Base-by-base conservation (phyloP, 345 rosid genomes). In the Schrenkiella parvula region DNA sequence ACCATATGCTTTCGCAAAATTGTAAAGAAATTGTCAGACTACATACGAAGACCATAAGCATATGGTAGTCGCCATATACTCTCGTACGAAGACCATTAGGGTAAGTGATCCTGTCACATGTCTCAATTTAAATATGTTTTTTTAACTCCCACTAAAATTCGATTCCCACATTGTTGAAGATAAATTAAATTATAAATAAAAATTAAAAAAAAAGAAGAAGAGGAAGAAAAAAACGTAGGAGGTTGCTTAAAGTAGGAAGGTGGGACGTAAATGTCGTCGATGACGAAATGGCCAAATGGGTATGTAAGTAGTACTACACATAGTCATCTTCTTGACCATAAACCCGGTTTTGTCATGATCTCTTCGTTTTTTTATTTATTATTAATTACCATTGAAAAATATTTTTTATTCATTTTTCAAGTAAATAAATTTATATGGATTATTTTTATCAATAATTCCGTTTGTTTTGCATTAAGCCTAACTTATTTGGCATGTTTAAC, bases 191-290 rank as follows among this genome's bases (percentile, higher is more conserved):
- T 15, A 3, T 4, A 17, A 31, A 17, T 4, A 21, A 38, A 41
- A 29, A 12, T 12, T 12, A 22, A 54, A 31, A 0, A 14, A 52
- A 2, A 37, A 39, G 3, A 39, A 4, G 23, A 8, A 4, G 42
- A 61, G n/a, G 48, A 73, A 25, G 55, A 18, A 18, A 52, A 55
- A 75, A 75, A 68, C 79, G 74, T 75, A 68, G 70, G 79, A 75
- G 41, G 70, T 68, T 75, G 74, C 79, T 75, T 62, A 62, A 75
- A 75, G 59, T 21, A 55, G 74, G 64, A 68, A n/a, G 41, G 70
- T 61, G 28, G 79, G 63, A 68, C 74, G 64, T 38, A 75, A 59
- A 67, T 74, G 64, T 60, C 74, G 63, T 74, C 48, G 56, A 60
- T 44, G 59, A 53, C 43, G 70, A 75, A 75, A 61, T 61, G 65